Conservation (phyloP, 2,329 filamentous ascomycete species). For the Sporothrix pseudoabietina region DNA sequence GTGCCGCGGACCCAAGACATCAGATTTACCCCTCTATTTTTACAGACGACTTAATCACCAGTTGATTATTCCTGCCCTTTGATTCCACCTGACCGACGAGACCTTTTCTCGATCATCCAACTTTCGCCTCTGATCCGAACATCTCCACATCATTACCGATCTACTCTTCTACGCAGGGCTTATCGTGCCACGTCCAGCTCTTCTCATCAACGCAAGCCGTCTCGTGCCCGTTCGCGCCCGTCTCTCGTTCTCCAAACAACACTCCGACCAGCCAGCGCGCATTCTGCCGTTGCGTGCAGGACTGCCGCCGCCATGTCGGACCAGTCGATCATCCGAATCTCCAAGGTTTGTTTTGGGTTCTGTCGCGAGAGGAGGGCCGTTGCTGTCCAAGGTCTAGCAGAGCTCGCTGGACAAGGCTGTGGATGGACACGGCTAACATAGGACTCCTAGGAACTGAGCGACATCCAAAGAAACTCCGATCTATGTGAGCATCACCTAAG, state of each 20-base stretch:
- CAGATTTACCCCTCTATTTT: conserved; percentile 19
- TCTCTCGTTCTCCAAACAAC: background rate
- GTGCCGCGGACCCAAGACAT: background rate
- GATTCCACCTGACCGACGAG: background rate
- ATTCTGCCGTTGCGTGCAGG: conserved; percentile 18
- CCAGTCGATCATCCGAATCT: conserved; percentile 48
- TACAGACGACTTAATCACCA: background rate
- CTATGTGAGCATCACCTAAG: conserved; percentile 62
- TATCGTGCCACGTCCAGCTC: background rate
- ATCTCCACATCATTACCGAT: background rate
- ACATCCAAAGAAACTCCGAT: conserved; percentile 81
- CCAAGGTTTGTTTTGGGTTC: conserved; percentile 16
- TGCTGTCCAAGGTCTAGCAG: background rate
- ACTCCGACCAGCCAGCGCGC: background rate
- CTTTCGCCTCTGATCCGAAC: background rate
- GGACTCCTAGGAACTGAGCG: conserved; percentile 69
- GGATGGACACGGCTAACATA: background rate
- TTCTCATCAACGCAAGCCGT: background rate
- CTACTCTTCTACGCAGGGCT: background rate
- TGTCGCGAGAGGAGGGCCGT: background rate
- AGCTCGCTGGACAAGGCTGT: background rate
- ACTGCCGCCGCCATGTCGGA: conserved; percentile 63
- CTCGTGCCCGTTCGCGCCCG: background rate
- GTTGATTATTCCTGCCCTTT: background rate
- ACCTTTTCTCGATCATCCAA: background rate